Conservation (phyloP, 306 rosid genomes). For the Lathyrus aphaca region DNA sequence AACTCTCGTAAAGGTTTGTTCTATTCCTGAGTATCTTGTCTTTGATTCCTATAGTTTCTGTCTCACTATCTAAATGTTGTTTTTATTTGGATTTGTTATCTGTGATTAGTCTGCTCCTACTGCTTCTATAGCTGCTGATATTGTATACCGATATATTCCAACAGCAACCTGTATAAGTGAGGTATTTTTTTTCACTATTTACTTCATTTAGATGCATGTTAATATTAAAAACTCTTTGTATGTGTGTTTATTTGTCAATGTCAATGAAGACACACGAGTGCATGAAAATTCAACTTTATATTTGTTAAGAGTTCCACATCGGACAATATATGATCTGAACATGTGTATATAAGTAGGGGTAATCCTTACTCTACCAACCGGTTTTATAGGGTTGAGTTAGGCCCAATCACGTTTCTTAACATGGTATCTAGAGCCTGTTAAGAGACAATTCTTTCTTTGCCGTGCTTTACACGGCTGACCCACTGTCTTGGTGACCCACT, state of each 20-base stretch:
- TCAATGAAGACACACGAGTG: background rate
- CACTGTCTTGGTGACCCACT: too few relatives aligned
- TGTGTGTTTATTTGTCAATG: conserved; percentile 22
- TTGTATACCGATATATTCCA: conserved; percentile 83
- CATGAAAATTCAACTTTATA: background rate
- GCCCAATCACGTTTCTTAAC: too few relatives aligned
- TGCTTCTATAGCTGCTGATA: conserved; percentile 82
- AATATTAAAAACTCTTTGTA: background rate
- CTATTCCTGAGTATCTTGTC: conserved; percentile 31
- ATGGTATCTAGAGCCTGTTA: too few relatives aligned
- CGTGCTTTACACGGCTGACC: too few relatives aligned
- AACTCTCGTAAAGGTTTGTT: conserved; percentile 85
- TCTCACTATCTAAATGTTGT: conserved; percentile 29
- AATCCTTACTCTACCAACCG: too few relatives aligned
- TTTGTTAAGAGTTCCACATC: too few relatives aligned
- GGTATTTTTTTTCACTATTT: conserved; percentile 54
- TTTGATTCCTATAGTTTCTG: conserved; percentile 32
- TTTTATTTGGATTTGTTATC: conserved; percentile 31
- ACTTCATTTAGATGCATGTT: conserved; percentile 12
- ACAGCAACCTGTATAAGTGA: conserved; percentile 93
- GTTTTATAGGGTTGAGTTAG: too few relatives aligned
- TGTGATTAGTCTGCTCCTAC: conserved; percentile 80
- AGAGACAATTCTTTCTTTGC: too few relatives aligned
- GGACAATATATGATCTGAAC: too few relatives aligned
- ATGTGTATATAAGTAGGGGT: too few relatives aligned